Conservation (phyloP, 352 stramenopile genomes). For the Phytophthora fragariae region DNA sequence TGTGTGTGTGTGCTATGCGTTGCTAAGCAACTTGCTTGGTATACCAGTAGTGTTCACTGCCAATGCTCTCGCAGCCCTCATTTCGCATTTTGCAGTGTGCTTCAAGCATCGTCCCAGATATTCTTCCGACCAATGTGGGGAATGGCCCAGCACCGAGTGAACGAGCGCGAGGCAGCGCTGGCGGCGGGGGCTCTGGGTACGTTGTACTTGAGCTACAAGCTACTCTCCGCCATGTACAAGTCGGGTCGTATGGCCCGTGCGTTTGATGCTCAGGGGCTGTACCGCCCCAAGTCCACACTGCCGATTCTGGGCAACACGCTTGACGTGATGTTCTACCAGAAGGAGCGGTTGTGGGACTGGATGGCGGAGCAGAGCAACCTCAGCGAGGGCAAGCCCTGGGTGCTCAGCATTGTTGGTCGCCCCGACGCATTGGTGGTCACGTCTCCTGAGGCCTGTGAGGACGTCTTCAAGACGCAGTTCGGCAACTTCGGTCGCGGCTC, state of each 20-base stretch:
- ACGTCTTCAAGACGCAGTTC: conserved; percentile 55
- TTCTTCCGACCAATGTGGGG: conserved; percentile 13
- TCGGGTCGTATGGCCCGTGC: conserved; percentile 19
- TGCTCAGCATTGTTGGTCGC: conserved; percentile 45
- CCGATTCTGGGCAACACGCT: conserved; percentile 48
- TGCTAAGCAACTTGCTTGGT: neutral
- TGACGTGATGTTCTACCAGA: conserved; percentile 47
- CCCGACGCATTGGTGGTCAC: conserved; percentile 48
- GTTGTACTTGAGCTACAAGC: conserved; percentile 27
- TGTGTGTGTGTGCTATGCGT: conserved; percentile 8
- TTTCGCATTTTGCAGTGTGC: conserved; percentile 16
- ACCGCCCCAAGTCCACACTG: conserved; percentile 40
- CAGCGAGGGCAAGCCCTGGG: conserved; percentile 50
- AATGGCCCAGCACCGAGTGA: conserved; percentile 23
- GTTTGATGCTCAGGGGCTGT: conserved; percentile 30
- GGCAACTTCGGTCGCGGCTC: conserved; percentile 50
- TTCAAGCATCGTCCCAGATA: conserved; percentile 5
- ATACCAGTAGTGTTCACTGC: neutral
- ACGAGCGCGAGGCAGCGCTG: conserved; percentile 13
- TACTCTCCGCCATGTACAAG: conserved; percentile 14
- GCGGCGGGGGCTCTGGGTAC: conserved; percentile 9
- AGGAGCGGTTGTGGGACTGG: conserved; percentile 60
- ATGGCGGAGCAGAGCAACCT: conserved; percentile 54
- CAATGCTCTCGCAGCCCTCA: neutral
- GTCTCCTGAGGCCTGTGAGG: conserved; percentile 36